These are phyloP conservation scores for Pseudozyma sp. DNA, from an alignment of 1,284 basidiomycete species.

Conservation along the genomic window DNA sequence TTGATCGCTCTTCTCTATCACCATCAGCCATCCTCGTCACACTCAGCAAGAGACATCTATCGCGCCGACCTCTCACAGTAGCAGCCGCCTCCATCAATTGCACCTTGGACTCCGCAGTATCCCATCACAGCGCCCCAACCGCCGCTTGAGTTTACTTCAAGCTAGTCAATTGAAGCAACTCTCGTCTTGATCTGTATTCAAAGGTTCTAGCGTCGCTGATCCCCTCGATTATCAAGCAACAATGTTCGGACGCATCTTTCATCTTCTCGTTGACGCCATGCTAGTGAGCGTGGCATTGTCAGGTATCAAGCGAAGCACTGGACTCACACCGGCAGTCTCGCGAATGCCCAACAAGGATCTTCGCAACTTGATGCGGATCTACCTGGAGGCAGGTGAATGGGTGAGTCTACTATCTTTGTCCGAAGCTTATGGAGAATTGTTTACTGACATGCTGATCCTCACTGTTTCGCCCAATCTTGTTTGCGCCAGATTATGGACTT, in stretches of 20 bases:
- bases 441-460: constrained; percentile 1
- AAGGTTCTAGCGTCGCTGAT: too few relatives aligned
- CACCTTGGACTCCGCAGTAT: too few relatives aligned
- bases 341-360: constrained; percentile 64
- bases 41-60: not conserved
- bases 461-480: not conserved
- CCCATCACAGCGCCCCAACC: too few relatives aligned
- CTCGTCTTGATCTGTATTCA: too few relatives aligned
- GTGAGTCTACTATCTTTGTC: constrained; percentile 34
- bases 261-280: constrained; percentile 64
- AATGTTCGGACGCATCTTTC: constrained; percentile 66
- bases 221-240: not conserved
- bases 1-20: not conserved
- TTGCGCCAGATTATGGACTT: constrained; percentile 62
- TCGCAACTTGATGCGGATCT: constrained; percentile 61
- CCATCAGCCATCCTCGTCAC: not conserved
- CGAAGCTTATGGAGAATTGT: not conserved
- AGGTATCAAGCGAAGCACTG: constrained; percentile 66
- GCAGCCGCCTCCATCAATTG: too few relatives aligned
- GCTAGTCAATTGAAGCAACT: too few relatives aligned
- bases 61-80: too few relatives aligned
- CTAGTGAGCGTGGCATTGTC: constrained; percentile 64
- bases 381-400: constrained; percentile 68
- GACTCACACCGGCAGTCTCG: constrained; percentile 59
- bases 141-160: too few relatives aligned